Evolutionary conservation across 345 rosid genomes (phyloP), one percentile per base, ranked within the genome.

Genomic region (Angophora floribunda): DNA sequence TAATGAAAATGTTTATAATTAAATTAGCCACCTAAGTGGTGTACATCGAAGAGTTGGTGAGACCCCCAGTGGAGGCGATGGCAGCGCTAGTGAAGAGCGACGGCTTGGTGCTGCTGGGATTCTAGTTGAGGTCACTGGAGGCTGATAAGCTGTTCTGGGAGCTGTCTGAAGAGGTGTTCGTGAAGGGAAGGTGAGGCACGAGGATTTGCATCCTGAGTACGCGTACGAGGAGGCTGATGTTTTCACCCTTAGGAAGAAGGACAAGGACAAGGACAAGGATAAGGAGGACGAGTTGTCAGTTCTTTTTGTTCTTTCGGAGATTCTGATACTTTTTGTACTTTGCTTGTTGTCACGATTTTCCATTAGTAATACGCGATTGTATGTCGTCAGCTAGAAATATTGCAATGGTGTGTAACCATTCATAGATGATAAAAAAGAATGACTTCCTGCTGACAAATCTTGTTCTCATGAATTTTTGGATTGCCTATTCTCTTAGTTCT

Each of bases 161-260:
- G 90, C 51, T 93, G 85, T 93, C 93, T 91, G 95, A 85, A 80
- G 91, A 57, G 90, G 95, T 91, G 86, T 6, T 97, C 86, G 89
- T 50, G 87, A 95, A 93, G 8, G 95, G 88, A 97, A 96, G 89
- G 95, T 96, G 49, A 96, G 96, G 65, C 97, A 96, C 49, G 96
- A 94, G 89, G 94, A 97, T 93, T 90, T 97, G 87, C 99, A 96
- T 91, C 94, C 93, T 14, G 97, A 96, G 9, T 96, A 93, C 51
- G 96, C 24, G 2, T 1, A 52, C 2, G 0, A 52, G 57, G 2
- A 52, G 24, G 57, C 24, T 52, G 55, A 19, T 52, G 4, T 52
- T 52, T 52, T 52, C 57, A 4, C 19, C 57, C 24, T 0, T 0
- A 19, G 57, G 67, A 26, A 61, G 30, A 28, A 26, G 67, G n/a